Evolutionary conservation across 768 basidiomycete species (phyloP), one percentile per base, ranked within the genome.

Genomic region (Russula abietina): DNA sequence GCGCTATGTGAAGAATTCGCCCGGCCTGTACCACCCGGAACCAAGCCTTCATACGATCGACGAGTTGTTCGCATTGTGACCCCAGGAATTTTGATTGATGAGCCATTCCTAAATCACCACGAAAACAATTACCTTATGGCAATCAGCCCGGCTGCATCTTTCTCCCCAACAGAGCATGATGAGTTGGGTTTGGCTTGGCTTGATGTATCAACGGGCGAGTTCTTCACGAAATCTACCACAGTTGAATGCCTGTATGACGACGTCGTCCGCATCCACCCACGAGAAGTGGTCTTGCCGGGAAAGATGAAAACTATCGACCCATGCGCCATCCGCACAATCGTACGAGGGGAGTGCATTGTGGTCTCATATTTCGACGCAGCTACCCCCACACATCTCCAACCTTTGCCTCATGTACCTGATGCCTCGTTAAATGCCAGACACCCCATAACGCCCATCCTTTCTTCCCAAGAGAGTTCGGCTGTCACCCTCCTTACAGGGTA

Each of bases 1-100:
- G 94, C 96, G 36, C 79, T 97, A 74, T 95, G 95, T 70, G 95
- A 98, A 73, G 95, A 98, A 73, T 94, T 91, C 72, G 84, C 82
- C 52, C 79, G 78, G 7, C 73, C 76, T 54, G 72, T 76, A 9
- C 68, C 73, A 2, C 59, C 74, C 1, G 84, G 84, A 11, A 75
- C 76, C 49, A 85, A 83, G 67, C 81, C 80, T 38, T 77, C 77
- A 48, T 91, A 91, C 65, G 86, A 91, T 45, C 79, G 95, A 72
- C 85, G 88, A 24, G 91, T 98, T 30, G 84, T 83, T 49, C 86
- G 95, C 45, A 83, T 97, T 57, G 83, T 97, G 65, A 96, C 95
- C 4, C 94, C 95, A 6, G 95, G 95, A 33, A 98, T 95, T 4
- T 83, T 98, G 60, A 89, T 96, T 33, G 93, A 96, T 71, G 95